phyloP scores from a whole-genome alignment of 129 eudicot species.

The Pittosporum tobira region DNA sequence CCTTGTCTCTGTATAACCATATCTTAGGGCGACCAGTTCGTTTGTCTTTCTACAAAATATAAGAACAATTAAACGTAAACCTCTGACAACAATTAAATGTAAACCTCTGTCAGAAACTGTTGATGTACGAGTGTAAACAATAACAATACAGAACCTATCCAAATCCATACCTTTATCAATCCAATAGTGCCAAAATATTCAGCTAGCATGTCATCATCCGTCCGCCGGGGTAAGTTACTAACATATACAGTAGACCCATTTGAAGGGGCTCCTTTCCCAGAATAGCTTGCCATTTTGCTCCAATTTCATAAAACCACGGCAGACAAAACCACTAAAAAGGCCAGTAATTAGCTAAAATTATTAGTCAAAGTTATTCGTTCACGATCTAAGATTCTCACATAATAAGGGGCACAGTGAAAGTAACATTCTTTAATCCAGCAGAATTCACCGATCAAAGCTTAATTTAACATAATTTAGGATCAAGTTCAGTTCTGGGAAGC shows the following conservation, averaged over 20 bases:
- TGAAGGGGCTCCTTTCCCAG: conserved; percentile 53
- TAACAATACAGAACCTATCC: conserved; percentile 12
- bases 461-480: too few relatives aligned
- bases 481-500: too few relatives aligned
- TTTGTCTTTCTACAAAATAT: conserved; percentile 61
- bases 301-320: conserved; percentile 38
- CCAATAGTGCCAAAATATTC: conserved; percentile 88
- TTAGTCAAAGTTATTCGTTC: background rate
- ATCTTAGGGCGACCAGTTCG: conserved; percentile 85
- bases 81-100: too few relatives aligned
- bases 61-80: background rate
- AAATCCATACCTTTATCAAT: conserved; percentile 78
- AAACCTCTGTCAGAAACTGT: too few relatives aligned
- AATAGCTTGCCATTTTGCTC: conserved; percentile 62
- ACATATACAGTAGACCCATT: conserved; percentile 91
- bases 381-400: background rate
- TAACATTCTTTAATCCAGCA: too few relatives aligned
- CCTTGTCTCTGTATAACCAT: conserved; percentile 86
- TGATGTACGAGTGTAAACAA: too few relatives aligned
- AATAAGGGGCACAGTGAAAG: too few relatives aligned
- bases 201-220: conserved; percentile 87
- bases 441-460: too few relatives aligned
- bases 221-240: conserved; percentile 85
- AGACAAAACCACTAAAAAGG: conserved; percentile 20
- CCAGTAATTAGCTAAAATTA: background rate